These are phyloP conservation scores for Penicillium aurantiogriseum DNA, from an alignment of 2,329 filamentous ascomycete genomes.

Conservation along the genomic window DNA sequence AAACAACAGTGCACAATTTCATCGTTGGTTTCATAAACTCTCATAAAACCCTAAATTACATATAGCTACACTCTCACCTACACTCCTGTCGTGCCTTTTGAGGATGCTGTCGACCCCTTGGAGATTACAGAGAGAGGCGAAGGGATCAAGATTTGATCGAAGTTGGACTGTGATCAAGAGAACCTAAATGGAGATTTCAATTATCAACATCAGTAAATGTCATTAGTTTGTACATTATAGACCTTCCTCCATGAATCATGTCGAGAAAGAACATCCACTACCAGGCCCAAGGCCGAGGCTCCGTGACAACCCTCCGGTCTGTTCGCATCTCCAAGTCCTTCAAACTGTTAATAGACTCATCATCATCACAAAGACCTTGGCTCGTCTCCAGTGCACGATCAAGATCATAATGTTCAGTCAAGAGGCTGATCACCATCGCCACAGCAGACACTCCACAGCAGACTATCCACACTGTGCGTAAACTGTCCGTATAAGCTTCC, in stretches of 20 bases:
- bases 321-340: conserved; percentile 18
- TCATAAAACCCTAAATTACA: too few relatives aligned
- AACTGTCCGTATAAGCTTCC: conserved; percentile 54
- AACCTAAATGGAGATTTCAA: background rate
- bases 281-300: conserved; percentile 16
- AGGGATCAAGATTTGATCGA: conserved; percentile 13
- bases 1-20: background rate
- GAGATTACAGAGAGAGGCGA: too few relatives aligned
- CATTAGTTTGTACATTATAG: conserved; percentile 11
- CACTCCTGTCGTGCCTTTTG: too few relatives aligned
- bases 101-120: too few relatives aligned
- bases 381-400: conserved; percentile 35
- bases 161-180: conserved; percentile 7
- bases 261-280: background rate
- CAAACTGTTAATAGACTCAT: conserved; percentile 8
- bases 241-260: background rate
- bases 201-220: conserved; percentile 1
- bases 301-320: background rate
- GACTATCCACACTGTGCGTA: conserved; percentile 57
- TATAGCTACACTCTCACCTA: background rate
- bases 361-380: conserved; percentile 22
- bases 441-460: conserved; percentile 54
- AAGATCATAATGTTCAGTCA: conserved; percentile 53
- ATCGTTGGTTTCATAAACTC: background rate
- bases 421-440: conserved; percentile 52